Percentiles rank a stretch among this genome's conserved stretches.
Conservation (phyloP, 768 basidiomycete species). For the Pleurotus ostreatus region DNA sequence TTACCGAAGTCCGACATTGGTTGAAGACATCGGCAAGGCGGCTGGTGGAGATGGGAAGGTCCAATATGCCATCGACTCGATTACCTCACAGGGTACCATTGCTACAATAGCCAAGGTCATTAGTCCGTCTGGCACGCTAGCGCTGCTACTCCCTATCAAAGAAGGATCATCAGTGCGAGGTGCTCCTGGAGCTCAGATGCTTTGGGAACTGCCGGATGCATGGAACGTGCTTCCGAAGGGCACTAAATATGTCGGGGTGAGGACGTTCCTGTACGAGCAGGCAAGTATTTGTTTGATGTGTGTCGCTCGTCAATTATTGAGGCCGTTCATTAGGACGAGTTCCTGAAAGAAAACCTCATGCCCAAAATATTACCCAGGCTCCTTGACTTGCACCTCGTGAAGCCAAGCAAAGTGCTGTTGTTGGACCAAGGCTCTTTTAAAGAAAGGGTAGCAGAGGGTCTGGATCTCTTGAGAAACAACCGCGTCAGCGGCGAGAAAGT, state of each 20-base stretch:
- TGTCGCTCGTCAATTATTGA: too few species aligned
- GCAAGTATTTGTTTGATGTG: constrained; percentile 19
- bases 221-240: constrained; percentile 33
- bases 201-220: constrained; percentile 27
- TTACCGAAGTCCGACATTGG: constrained; percentile 32
- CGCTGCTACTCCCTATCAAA: constrained; percentile 45
- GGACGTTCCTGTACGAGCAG: constrained; percentile 36
- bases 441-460: constrained; percentile 35
- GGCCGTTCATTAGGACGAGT: constrained; percentile 27
- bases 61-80: constrained; percentile 31
- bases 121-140: constrained; percentile 33
- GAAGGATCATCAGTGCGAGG: constrained; percentile 33
- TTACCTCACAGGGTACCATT: constrained; percentile 31
- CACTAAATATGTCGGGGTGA: constrained; percentile 32
- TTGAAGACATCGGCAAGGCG: constrained; percentile 28
- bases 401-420: constrained; percentile 36
- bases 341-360: constrained; percentile 39
- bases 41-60: constrained; percentile 30
- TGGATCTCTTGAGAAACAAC: constrained; percentile 43
- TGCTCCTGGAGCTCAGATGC: constrained; percentile 23
- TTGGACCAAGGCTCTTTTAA: constrained; percentile 38
- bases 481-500: constrained; percentile 39
- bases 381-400: constrained; percentile 31
- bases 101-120: constrained; percentile 32
- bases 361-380: constrained; percentile 41